phyloP scores from a whole-genome alignment of 164 flowering plant genomes.

The Umbellularia californica region DNA sequence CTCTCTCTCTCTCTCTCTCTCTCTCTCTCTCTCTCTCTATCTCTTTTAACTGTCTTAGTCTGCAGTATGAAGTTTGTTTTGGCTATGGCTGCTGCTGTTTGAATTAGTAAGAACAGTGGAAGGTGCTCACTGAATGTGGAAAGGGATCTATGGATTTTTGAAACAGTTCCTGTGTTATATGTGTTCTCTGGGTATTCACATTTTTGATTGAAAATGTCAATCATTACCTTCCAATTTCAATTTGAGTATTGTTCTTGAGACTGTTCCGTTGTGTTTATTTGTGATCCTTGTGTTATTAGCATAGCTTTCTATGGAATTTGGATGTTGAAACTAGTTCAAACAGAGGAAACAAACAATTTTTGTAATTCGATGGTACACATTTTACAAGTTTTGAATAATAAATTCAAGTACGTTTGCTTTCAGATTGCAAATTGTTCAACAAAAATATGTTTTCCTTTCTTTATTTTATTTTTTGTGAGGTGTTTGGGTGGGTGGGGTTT shows the following conservation, averaged over 20 bases:
- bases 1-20: not conserved
- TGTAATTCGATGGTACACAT: no score
- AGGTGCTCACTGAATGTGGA: no score
- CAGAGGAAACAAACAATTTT: no score
- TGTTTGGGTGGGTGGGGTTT: no score
- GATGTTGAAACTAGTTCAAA: no score
- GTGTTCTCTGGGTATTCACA: not conserved
- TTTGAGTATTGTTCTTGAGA: not conserved
- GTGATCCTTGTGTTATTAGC: not conserved
- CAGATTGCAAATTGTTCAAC: no score
- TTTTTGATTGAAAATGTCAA: not conserved
- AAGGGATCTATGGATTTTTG: not conserved
- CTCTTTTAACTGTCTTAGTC: not conserved
- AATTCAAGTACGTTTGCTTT: no score
- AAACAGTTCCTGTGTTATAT: no score
- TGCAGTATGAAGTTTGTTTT: not conserved
- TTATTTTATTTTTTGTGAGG: no score
- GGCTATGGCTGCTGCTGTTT: not conserved
- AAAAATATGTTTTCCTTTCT: no score
- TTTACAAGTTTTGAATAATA: no score
- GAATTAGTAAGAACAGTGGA: not conserved
- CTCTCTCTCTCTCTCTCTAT: not conserved
- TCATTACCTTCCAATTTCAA: not conserved
- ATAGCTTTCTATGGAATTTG: no score
- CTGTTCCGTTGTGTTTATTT: not conserved